Base-by-base conservation (phyloP, 345 rosid genomes). In the Mallotus nudiflorus region DNA sequence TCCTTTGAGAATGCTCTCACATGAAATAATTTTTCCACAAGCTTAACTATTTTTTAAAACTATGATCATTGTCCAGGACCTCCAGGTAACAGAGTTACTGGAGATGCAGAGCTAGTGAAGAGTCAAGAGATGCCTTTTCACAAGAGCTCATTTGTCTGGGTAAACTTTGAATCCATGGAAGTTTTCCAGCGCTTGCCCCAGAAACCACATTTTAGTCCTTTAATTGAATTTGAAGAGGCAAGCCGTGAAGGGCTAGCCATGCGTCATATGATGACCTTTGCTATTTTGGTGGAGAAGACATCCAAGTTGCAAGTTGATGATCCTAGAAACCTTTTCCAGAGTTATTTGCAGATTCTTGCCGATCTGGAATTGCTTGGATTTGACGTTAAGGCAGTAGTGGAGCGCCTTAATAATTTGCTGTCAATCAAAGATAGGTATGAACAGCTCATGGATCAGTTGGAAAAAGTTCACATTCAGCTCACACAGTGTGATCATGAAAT, bases 241-340 rank as follows among this genome's bases (percentile, higher is more conserved):
- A 58, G 29, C 28, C 78, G 77, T 13, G 80, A 82, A 72, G 85
- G 82, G 64, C 57, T 66, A 28, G 85, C 82, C 16, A 65, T 72
- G 29, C 80, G 73, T 14, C 40, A 56, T 52, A 82, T 82, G 85
- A 19, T 82, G 42, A 78, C 80, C 28, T 81, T 78, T 51, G 79
- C 72, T 29, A 65, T 55, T 40, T 44, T 72, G 48, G 68, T 69
- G 2, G 74, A 75, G 64, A 64, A 48, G 66, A 65, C 49, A 45
- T 68, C 75, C 35, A 58, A 50, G 28, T 53, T 78, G 67, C 66
- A 57, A 49, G 4, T 75, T 15, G 62, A 35, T 7, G 67, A 70
- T 66, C 70, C 69, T 27, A 65, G 5, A 39, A 56, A 62, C 57
- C 9, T 9, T 5, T 71, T 72, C 46, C 45, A 50, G 14, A 25